Evolutionary conservation across 2,329 filamentous ascomycete genomes (phyloP).

Genomic region (Pseudogymnoascus sp.): DNA sequence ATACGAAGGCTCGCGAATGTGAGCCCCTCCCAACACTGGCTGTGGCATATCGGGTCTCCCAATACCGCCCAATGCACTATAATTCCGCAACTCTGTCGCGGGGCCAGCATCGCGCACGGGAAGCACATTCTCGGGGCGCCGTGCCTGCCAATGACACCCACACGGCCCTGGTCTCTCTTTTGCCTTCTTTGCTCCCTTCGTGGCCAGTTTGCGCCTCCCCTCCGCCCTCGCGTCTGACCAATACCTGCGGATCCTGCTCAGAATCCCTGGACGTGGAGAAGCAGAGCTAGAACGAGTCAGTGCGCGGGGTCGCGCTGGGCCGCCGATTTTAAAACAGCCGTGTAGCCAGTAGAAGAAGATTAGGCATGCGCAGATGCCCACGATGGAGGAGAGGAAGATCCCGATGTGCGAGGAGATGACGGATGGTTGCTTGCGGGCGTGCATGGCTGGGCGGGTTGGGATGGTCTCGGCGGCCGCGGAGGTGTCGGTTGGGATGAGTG

Average conservation of each 20-base stretch:
- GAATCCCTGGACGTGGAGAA: not conserved
- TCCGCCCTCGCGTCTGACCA: not conserved
- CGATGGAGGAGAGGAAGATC: not conserved
- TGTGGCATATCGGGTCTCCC: not conserved
- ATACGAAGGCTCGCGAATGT: not conserved
- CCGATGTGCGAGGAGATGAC: slow-evolving; percentile 2
- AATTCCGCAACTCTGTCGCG: not conserved
- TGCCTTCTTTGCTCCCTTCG: not conserved
- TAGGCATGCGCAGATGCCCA: not conserved
- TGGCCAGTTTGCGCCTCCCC: not conserved
- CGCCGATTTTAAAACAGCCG: not conserved
- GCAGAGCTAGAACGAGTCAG: not conserved
- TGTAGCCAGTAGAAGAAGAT: not conserved
- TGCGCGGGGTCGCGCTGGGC: not conserved
- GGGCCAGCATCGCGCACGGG: not conserved
- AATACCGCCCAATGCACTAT: not conserved
- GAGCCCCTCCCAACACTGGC: not conserved
- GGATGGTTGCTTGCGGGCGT: not conserved
- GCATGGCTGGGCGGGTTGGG: not conserved
- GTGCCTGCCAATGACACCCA: not conserved
- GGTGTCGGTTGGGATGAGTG: not conserved
- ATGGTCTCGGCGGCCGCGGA: not conserved
- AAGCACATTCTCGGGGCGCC: not conserved
- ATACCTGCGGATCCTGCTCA: not conserved
- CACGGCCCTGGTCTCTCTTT: not conserved